phyloP scores from a whole-genome alignment of 257 asterid species.

The Plantago elongata region DNA sequence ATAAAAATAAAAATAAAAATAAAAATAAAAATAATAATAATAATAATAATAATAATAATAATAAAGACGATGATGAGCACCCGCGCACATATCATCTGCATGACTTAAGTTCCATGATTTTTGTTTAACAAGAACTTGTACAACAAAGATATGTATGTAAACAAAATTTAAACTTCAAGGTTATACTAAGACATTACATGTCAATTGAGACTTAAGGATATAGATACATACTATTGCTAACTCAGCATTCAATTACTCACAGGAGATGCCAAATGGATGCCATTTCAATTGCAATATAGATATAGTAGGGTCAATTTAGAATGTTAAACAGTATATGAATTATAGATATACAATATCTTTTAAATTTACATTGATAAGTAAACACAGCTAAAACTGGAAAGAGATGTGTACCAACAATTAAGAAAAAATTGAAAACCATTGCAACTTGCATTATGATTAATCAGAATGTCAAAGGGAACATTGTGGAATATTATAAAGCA shows the following conservation, averaged over 20 bases:
- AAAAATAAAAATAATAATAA: too few relatives aligned
- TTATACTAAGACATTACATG: constrained; percentile 9
- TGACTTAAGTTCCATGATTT: constrained; percentile 9
- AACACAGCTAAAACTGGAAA: too few relatives aligned
- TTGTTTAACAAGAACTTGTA: background rate
- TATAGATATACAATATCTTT: too few relatives aligned
- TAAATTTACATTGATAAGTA: too few relatives aligned
- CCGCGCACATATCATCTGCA: too few relatives aligned
- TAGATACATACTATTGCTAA: constrained; percentile 16
- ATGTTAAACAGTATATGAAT: too few relatives aligned
- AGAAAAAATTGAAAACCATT: background rate
- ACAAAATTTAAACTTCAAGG: background rate
- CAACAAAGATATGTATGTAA: constrained; percentile 2
- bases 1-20: too few relatives aligned
- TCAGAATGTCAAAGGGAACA: constrained; percentile 11
- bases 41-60: too few relatives aligned
- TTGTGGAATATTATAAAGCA: constrained; percentile 15
- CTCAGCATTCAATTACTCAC: constrained; percentile 13
- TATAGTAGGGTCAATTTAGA: too few relatives aligned
- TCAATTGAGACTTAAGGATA: background rate
- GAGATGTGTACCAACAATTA: background rate
- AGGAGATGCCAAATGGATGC: too few relatives aligned
- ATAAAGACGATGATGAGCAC: too few relatives aligned
- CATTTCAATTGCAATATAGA: too few relatives aligned
- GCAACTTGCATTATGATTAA: background rate